These are phyloP conservation scores for Verticillium dahliae DNA, from an alignment of 2,329 filamentous ascomycete species.

Conservation along the genomic window DNA sequence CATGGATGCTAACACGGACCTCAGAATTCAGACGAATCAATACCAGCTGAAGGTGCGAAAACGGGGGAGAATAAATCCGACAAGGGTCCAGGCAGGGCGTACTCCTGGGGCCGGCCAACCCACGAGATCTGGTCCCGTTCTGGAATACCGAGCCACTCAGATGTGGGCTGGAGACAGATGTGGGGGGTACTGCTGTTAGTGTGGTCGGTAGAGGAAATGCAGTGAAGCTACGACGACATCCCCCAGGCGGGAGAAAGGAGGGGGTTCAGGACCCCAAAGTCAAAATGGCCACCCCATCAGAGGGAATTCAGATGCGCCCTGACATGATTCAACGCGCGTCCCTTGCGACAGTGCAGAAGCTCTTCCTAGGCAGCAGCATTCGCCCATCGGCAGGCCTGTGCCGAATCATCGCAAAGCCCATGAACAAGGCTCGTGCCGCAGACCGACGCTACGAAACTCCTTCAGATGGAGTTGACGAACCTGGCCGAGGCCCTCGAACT, in stretches of 20 bases:
- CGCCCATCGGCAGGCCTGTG: too few species aligned
- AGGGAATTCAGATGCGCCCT: too few species aligned
- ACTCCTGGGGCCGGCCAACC: not conserved
- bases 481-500: not conserved
- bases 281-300: not conserved
- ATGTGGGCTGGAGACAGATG: not conserved
- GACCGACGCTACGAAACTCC: too few species aligned
- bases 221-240: not conserved
- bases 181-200: not conserved
- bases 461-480: not conserved
- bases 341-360: too few species aligned
- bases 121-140: not conserved
- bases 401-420: too few species aligned
- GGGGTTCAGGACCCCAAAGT: not conserved
- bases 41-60: not conserved
- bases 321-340: too few species aligned
- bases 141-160: not conserved
- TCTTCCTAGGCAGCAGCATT: too few species aligned
- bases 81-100: not conserved
- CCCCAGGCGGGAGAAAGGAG: not conserved
- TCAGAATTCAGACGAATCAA: not conserved
- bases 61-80: not conserved
- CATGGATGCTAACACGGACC: not conserved
- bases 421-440: too few species aligned
- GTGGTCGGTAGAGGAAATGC: not conserved